These are phyloP conservation scores for Apostasia ramifera DNA, from an alignment of 106 monocot species.

Conservation along the genomic window DNA sequence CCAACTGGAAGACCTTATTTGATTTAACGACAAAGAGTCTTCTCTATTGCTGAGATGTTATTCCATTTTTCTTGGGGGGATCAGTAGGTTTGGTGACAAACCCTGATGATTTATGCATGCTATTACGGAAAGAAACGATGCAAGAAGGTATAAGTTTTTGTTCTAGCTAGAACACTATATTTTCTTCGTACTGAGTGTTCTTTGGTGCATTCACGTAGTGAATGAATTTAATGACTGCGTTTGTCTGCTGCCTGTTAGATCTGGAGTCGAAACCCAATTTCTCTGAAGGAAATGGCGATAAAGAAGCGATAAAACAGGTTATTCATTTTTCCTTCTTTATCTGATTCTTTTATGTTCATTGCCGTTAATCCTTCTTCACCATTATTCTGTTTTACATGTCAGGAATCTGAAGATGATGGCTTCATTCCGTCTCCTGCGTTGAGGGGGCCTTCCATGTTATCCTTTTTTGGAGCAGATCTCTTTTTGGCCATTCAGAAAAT, in stretches of 20 bases:
- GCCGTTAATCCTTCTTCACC: not conserved
- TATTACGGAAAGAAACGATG: not conserved
- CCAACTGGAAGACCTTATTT: not conserved
- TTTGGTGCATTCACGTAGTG: not conserved
- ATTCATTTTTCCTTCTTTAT: not conserved
- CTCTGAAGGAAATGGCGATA: slow-evolving; percentile 6
- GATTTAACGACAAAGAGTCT: not conserved
- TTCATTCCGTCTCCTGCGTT: slow-evolving; percentile 34
- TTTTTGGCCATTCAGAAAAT: slow-evolving; percentile 31
- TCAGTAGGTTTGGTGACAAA: not conserved
- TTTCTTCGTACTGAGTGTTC: not conserved
- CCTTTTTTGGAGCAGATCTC: slow-evolving; percentile 24
- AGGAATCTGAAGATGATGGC: slow-evolving; percentile 17
- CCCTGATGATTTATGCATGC: not conserved
- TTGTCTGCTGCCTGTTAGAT: slow-evolving; percentile 12
- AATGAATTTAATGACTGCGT: slow-evolving; percentile 1
- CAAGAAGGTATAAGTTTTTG: slow-evolving; percentile 7
- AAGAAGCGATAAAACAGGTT: slow-evolving; percentile 14
- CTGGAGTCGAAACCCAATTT: not conserved
- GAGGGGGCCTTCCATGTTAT: slow-evolving; percentile 1
- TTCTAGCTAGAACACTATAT: not conserved
- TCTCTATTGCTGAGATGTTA: not conserved
- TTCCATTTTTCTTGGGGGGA: slow-evolving; percentile 2
- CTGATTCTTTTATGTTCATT: not conserved
- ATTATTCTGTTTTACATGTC: not conserved